Base-by-base conservation (phyloP, 495 filamentous ascomycete genomes). In the Melanomma pulvis-pyrius region DNA sequence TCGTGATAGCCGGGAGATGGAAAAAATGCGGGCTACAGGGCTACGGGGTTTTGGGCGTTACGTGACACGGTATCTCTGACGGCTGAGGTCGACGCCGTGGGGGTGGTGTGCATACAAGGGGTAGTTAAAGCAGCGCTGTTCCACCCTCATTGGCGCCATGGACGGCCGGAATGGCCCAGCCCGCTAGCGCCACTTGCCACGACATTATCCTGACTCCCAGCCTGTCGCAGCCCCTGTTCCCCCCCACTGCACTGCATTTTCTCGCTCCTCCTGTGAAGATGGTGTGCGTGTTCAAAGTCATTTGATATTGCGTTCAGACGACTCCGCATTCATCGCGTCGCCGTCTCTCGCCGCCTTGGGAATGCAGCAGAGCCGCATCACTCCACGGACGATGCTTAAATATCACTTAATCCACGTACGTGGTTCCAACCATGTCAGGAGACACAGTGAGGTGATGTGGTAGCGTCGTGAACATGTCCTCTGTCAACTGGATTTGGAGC, bases 321-420 rank as follows among this genome's bases (percentile, higher is more conserved):
- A 59, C 36, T 25, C 26, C 56, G 39, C 39, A 17, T 44, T 25
- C 39, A 30, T 19, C 30, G 39, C 56, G 9, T 15, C 26, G 6
- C 32, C n/a, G n/a, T n/a, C n/a, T n/a, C n/a, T n/a, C n/a, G n/a
- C n/a, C n/a, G n/a, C n/a, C n/a, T n/a, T n/a, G 29, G 1, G 3
- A 56, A n/a, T 9, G 53, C 29, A 56, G 53, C 53, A 56, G 53
- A 56, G 53, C 53, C 53, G 28, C 53, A 36, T 7, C 26, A 17
- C 21, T 24, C 28, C 1, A n/a, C 28, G 53, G 25, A 1, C n/a
- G 29, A 57, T 28, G 48, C 12, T 50, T 54, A 54, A 54, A 59
- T 59, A 59, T 59, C 15, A 17, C 9, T 28, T 17, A 6, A 29
- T 22, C 41, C 36, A 48, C 24, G 36, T 46, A n/a, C n/a, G n/a